Percentiles rank a stretch among this genome's conserved stretches.
phyloP scores from a whole-genome alignment of 1,284 basidiomycete genomes.

The Termitomyces sp. region DNA sequence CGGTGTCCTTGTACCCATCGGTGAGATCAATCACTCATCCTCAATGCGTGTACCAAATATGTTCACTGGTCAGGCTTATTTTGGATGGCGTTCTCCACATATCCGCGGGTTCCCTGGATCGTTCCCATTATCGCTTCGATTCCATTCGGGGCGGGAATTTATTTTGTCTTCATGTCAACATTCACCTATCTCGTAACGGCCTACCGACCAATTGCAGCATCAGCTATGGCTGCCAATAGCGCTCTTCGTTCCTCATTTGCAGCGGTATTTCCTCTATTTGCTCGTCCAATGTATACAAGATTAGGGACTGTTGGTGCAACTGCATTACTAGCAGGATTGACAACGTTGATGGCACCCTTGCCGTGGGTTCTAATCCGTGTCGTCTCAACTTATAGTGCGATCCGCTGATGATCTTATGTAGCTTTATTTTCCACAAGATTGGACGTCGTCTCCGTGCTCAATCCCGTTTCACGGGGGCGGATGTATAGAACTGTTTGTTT shows the following conservation, averaged over 20 bases:
- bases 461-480: constrained; percentile 32
- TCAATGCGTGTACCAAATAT: background rate
- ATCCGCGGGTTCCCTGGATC: constrained; percentile 66
- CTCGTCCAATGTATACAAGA: constrained; percentile 49
- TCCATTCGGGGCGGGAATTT: constrained; percentile 56
- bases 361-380: constrained; percentile 46
- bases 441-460: constrained; percentile 29
- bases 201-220: constrained; percentile 75
- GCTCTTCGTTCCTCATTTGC: constrained; percentile 65
- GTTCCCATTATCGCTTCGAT: constrained; percentile 60
- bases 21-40: constrained; percentile 23
- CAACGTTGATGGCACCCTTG: constrained; percentile 64
- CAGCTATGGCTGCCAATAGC: constrained; percentile 72
- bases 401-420: constrained; percentile 9
- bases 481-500: background rate
- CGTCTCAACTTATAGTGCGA: background rate
- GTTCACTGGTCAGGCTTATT: constrained; percentile 44
- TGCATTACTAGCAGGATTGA: constrained; percentile 69
- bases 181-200: constrained; percentile 72
- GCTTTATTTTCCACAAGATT: constrained; percentile 35
- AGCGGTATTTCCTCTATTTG: constrained; percentile 70
- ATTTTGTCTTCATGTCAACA: constrained; percentile 61
- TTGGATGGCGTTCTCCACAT: constrained; percentile 72
- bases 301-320: constrained; percentile 74
- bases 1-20: constrained; percentile 61